These are phyloP conservation scores for Brassica cretica DNA, from an alignment of 345 rosid species.

Conservation along the genomic window DNA sequence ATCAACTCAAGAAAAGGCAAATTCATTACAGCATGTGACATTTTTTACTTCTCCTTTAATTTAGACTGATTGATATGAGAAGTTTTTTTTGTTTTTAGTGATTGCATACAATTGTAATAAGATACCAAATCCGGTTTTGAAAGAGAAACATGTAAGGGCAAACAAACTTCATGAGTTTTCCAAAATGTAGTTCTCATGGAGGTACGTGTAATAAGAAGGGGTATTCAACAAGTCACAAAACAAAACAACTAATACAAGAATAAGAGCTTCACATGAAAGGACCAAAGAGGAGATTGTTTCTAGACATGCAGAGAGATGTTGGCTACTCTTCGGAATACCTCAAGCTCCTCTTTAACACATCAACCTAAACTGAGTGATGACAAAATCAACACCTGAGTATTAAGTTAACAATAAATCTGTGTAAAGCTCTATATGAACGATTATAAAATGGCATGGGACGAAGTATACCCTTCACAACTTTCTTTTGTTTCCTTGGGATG, in stretches of 20 bases:
- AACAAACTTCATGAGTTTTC: slow-evolving; percentile 13
- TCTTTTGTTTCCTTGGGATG: too few species aligned
- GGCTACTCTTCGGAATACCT: too few species aligned
- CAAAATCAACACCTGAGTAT: too few species aligned
- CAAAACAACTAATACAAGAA: not conserved
- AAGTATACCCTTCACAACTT: too few species aligned
- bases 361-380: too few species aligned
- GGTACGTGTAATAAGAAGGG: slow-evolving; percentile 5
- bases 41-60: not conserved
- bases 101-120: not conserved
- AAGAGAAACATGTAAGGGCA: not conserved
- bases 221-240: not conserved
- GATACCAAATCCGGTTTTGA: slow-evolving; percentile 5
- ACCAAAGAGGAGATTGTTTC: too few species aligned
- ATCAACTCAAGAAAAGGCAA: slow-evolving; percentile 19
- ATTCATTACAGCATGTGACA: not conserved
- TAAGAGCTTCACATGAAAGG: too few species aligned
- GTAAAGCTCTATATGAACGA: too few species aligned
- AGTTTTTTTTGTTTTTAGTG: not conserved
- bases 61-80: not conserved
- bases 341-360: too few species aligned
- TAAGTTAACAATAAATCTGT: too few species aligned
- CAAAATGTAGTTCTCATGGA: slow-evolving; percentile 24
- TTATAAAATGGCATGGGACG: too few species aligned
- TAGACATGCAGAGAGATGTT: too few species aligned